A percentile compares a stretch with the other conserved stretches of the same genome.
Evolutionary conservation across 176 grass and related monocot species (phyloP).

Genomic region (Raddia distichophylla): DNA sequence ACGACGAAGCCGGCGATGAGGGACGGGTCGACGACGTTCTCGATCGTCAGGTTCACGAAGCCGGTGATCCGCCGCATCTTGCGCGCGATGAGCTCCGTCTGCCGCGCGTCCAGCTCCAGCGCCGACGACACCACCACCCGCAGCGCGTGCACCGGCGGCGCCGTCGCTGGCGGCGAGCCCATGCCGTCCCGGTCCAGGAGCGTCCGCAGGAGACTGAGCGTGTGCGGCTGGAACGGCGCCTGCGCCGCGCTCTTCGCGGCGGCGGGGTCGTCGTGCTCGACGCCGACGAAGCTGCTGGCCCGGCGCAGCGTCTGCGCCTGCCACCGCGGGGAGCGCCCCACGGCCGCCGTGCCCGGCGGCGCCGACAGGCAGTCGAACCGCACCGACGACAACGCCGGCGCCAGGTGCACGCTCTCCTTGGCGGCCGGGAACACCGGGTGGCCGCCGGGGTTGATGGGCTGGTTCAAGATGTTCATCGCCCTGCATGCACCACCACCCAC

Average conservation of each 20-base stretch:
- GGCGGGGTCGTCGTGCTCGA: slow-evolving; percentile 30
- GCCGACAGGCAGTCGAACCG: slow-evolving; percentile 45
- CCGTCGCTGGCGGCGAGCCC: neutral
- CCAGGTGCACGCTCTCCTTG: slow-evolving; percentile 37
- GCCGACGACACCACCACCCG: slow-evolving; percentile 78
- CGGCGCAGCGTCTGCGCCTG: slow-evolving; percentile 52
- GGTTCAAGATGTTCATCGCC: slow-evolving; percentile 83
- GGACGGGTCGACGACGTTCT: slow-evolving; percentile 72
- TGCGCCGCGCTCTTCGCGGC: neutral
- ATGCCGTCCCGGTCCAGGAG: slow-evolving; percentile 49
- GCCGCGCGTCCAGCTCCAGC: slow-evolving; percentile 64
- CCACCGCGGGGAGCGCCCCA: slow-evolving; percentile 16
- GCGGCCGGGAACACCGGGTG: slow-evolving; percentile 52
- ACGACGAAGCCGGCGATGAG: slow-evolving; percentile 88
- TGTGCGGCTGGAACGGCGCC: slow-evolving; percentile 58
- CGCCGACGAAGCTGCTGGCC: slow-evolving; percentile 46
- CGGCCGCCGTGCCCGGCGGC: slow-evolving; percentile 32
- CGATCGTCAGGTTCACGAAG: slow-evolving; percentile 65
- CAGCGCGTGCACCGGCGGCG: slow-evolving; percentile 50
- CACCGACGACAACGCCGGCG: slow-evolving; percentile 41
- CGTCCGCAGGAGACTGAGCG: slow-evolving; percentile 66
- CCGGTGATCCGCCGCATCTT: slow-evolving; percentile 94
- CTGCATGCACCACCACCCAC: neutral
- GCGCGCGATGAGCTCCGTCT: slow-evolving; percentile 80
- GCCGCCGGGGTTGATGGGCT: slow-evolving; percentile 52